A percentile compares a stretch with the other conserved stretches of the same genome.
These are phyloP conservation scores for Dioscorea cayenensis DNA, from an alignment of 116 monocot species.

Conservation along the genomic window DNA sequence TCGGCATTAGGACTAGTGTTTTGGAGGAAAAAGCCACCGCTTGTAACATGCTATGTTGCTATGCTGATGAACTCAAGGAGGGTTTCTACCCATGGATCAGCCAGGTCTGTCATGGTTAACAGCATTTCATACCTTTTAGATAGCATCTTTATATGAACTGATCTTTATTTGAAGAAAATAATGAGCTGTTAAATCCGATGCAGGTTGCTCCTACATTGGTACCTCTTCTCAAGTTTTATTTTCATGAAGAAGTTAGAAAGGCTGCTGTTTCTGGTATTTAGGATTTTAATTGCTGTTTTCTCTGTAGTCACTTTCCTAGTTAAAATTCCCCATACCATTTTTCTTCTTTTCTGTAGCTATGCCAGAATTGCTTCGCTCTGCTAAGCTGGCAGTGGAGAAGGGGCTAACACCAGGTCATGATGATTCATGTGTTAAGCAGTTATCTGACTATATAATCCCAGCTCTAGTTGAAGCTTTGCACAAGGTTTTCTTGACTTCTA, in stretches of 20 bases:
- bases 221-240: slow-evolving; percentile 96
- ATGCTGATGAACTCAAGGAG: slow-evolving; percentile 94
- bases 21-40: slow-evolving; percentile 98
- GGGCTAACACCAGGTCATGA: slow-evolving; percentile 69
- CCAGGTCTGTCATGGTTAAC: slow-evolving; percentile 44
- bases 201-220: slow-evolving; percentile 94
- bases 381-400: slow-evolving; percentile 85
- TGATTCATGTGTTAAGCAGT: slow-evolving; percentile 81
- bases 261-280: slow-evolving; percentile 87
- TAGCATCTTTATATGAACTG: neutral
- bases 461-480: slow-evolving; percentile 92
- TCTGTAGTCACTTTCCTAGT: neutral
- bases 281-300: neutral
- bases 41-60: slow-evolving; percentile 98
- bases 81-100: slow-evolving; percentile 99
- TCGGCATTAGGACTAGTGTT: slow-evolving; percentile 80
- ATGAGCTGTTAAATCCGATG: neutral
- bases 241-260: slow-evolving; percentile 92
- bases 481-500: slow-evolving; percentile 35
- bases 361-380: slow-evolving; percentile 83
- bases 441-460: slow-evolving; percentile 86
- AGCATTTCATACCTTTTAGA: neutral
- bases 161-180: too few relatives aligned
- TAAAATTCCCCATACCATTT: neutral
- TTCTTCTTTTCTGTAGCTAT: slow-evolving; percentile 41